Percentiles rank a stretch among this genome's conserved stretches.
These are phyloP conservation scores for Rosa rugosa DNA, from an alignment of 306 rosid species.

Conservation along the genomic window DNA sequence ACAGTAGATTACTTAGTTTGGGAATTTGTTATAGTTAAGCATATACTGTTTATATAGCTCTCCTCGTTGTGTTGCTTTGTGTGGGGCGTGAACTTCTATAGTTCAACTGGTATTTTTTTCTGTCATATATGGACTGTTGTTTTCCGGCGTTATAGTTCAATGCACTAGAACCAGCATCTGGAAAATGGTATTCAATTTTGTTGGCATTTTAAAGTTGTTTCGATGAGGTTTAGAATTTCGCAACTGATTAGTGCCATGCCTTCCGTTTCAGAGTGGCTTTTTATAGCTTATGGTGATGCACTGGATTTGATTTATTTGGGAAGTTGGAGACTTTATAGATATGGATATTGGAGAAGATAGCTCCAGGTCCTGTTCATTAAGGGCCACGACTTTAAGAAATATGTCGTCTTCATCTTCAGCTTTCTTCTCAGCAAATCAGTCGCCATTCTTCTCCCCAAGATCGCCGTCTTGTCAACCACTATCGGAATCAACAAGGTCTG, in stretches of 20 bases:
- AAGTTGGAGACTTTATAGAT: slow-evolving; percentile 29
- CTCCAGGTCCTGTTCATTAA: slow-evolving; percentile 48
- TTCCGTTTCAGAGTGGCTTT: slow-evolving; percentile 36
- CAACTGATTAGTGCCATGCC: slow-evolving; percentile 26
- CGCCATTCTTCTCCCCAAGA: slow-evolving; percentile 90
- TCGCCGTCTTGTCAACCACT: slow-evolving; percentile 49
- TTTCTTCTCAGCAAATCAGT: slow-evolving; percentile 79
- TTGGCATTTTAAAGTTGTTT: slow-evolving; percentile 7
- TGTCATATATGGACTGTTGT: slow-evolving; percentile 9
- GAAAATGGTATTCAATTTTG: slow-evolving; percentile 20
- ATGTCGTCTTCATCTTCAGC: slow-evolving; percentile 79
- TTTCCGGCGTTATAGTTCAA: background rate
- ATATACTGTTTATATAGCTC: background rate
- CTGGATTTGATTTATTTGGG: slow-evolving; percentile 32
- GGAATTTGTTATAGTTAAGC: slow-evolving; percentile 1
- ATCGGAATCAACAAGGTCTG: slow-evolving; percentile 48
- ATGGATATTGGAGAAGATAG: slow-evolving; percentile 77
- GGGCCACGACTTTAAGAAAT: slow-evolving; percentile 56
- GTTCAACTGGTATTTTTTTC: background rate
- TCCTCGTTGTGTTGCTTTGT: slow-evolving; percentile 5
- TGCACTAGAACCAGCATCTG: background rate
- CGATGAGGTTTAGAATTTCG: background rate
- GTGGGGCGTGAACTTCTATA: background rate
- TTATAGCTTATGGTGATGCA: slow-evolving; percentile 21
- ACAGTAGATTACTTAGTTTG: slow-evolving; percentile 1